Percentiles rank a stretch among this genome's conserved stretches.
These are phyloP conservation scores for Lipomyces sp. DNA, from an alignment of 805 yeast genomes.

Conservation along the genomic window DNA sequence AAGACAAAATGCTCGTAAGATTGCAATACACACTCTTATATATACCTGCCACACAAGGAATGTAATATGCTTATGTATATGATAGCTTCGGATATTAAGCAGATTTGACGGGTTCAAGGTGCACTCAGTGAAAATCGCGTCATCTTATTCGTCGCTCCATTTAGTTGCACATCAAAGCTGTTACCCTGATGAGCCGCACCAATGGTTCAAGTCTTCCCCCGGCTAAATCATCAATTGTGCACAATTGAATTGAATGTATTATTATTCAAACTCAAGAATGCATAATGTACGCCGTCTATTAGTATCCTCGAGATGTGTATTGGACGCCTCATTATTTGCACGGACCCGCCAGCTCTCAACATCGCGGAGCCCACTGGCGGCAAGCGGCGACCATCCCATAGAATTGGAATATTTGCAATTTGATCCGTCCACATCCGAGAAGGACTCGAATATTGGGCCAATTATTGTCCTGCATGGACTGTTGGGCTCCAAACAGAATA, in stretches of 20 bases:
- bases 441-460: constrained; percentile 50
- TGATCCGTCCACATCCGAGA: constrained; percentile 36
- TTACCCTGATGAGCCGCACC: constrained; percentile 1
- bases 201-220: background rate
- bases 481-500: constrained; percentile 83
- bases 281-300: background rate
- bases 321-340: background rate
- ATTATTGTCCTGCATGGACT: constrained; percentile 84
- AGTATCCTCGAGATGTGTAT: background rate
- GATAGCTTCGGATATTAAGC: constrained; percentile 6
- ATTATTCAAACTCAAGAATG: background rate
- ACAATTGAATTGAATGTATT: too few relatives aligned
- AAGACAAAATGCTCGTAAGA: background rate
- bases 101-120: constrained; percentile 2
- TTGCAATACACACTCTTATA: constrained; percentile 3
- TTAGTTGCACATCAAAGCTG: background rate
- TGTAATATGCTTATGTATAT: background rate
- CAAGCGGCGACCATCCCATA: constrained; percentile 4
- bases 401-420: constrained; percentile 53
- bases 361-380: background rate
- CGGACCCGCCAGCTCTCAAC: background rate
- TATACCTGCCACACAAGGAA: background rate
- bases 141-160: background rate
- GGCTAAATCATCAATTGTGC: too few relatives aligned
- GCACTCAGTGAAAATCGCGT: background rate